Base-by-base conservation (phyloP, 768 basidiomycete species). In the Panaeolus cyanescens region DNA sequence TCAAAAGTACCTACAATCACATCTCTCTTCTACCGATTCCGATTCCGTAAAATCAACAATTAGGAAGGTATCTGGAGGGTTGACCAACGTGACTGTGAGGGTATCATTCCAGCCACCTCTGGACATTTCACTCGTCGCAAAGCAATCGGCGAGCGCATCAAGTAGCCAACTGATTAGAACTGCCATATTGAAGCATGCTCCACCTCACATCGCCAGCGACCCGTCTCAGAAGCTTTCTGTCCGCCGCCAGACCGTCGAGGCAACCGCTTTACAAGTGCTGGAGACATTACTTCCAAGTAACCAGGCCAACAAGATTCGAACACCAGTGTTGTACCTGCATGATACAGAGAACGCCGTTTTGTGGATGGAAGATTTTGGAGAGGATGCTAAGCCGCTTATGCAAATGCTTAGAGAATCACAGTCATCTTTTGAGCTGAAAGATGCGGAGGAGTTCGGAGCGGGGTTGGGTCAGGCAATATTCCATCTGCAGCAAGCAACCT, bases 321-420 rank as follows among this genome's bases (percentile, higher is more conserved):
- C 45, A 33, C 57, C 57, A 19, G 19, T 19, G 39, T n/a, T 58
- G 28, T 40, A 31, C 33, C 13, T 25, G 22, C 57, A 58, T 42
- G 57, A 42, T n/a, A 19, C 32, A 8, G 39, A 3, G 19, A 42
- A 58, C 39, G 40, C 28, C 9, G 37, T 58, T 32, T 42, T 58
- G 30, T 58, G 57, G 57, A 58, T 42, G 8, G 57, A 58, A 12
- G 57, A 58, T 31, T 28, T 58, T 4, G 57, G 57, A 19, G 22
- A 33, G 15, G 12, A 58, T 5, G 45, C 45, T 19, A 58, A 40
- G 39, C n/a, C 56, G 2, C 56, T 58, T 30, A 39, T 32, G 8
- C 39, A 42, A 17, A 22, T 42, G 20, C 45, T 58, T 19, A 8
- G 30, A 17, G 17, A 33, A 42, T 42, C 39, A 8, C 12, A n/a